Conservation (phyloP, 306 rosid genomes). For the Rosa chinensis region DNA sequence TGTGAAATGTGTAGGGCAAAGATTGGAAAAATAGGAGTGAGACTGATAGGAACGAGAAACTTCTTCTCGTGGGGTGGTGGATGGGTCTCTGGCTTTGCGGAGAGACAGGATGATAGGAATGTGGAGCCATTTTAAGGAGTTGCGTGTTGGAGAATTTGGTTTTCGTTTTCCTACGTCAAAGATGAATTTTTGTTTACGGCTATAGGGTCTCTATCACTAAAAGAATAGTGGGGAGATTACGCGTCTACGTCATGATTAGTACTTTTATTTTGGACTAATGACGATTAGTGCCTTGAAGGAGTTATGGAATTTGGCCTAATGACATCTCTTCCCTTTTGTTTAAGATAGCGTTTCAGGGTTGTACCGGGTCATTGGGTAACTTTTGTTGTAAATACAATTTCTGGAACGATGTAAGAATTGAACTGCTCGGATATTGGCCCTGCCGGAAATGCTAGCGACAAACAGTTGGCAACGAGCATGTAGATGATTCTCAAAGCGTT, state of each 20-base stretch:
- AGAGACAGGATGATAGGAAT: conserved; percentile 17
- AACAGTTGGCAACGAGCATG: not conserved
- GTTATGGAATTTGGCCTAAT: not conserved
- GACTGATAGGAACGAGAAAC: not conserved
- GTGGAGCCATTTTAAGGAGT: conserved; percentile 12
- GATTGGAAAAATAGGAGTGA: conserved; percentile 21
- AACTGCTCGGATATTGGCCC: not conserved
- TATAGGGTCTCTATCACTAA: not conserved
- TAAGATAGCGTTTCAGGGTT: not conserved
- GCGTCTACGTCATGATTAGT: not conserved
- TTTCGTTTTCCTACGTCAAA: not conserved
- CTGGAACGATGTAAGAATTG: not conserved
- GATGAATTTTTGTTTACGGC: not conserved
- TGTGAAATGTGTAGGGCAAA: conserved; percentile 25
- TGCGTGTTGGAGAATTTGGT: conserved; percentile 25
- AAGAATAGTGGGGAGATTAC: not conserved
- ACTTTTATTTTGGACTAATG: not conserved
- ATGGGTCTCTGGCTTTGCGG: conserved; percentile 15
- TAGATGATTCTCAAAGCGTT: not conserved
- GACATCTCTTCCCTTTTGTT: not conserved
- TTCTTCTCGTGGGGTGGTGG: conserved; percentile 25
- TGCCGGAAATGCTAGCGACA: not conserved
- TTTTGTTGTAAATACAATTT: not conserved
- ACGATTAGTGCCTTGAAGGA: not conserved
- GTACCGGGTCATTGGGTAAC: not conserved